phyloP scores from a whole-genome alignment of 805 yeast species.

The Cyberlindnera americana region DNA sequence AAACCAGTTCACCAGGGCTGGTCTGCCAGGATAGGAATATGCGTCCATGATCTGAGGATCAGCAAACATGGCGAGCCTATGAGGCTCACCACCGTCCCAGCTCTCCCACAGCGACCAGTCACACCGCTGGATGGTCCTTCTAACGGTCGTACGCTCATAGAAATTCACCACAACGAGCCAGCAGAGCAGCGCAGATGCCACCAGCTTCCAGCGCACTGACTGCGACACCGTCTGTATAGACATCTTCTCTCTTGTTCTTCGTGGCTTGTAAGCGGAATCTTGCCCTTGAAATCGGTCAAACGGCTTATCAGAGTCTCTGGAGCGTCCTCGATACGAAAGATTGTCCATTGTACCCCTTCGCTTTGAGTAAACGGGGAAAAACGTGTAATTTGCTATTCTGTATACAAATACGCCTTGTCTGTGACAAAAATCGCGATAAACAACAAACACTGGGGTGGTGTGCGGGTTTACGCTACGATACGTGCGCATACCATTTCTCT shows the following conservation, averaged over 20 bases:
- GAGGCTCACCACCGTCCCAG: conserved; percentile 44
- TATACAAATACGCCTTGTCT: too few relatives aligned
- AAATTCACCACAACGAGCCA: conserved; percentile 49
- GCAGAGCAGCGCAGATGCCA: conserved; percentile 20
- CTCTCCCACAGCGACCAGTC: conserved; percentile 67
- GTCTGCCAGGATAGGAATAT: conserved; percentile 78
- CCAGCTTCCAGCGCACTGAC: conserved; percentile 12
- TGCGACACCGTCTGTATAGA: background rate
- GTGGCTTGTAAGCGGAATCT: conserved; percentile 16
- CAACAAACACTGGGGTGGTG: too few relatives aligned
- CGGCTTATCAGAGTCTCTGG: conserved; percentile 3
- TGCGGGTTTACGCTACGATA: too few relatives aligned
- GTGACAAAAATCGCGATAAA: too few relatives aligned
- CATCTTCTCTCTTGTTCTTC: conserved; percentile 6
- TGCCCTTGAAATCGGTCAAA: background rate
- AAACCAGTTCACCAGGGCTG: conserved; percentile 45
- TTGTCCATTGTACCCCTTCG: conserved; percentile 11
- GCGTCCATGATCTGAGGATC: conserved; percentile 95
- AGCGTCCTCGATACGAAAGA: conserved; percentile 20
- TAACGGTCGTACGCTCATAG: conserved; percentile 51
- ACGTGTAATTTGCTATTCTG: too few relatives aligned
- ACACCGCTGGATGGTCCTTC: conserved; percentile 43
- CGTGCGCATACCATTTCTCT: conserved; percentile 1
- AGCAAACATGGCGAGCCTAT: conserved; percentile 64
- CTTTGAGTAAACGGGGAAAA: too few relatives aligned